phyloP scores from a whole-genome alignment of 306 rosid genomes.

The Inga leiocalycina region DNA sequence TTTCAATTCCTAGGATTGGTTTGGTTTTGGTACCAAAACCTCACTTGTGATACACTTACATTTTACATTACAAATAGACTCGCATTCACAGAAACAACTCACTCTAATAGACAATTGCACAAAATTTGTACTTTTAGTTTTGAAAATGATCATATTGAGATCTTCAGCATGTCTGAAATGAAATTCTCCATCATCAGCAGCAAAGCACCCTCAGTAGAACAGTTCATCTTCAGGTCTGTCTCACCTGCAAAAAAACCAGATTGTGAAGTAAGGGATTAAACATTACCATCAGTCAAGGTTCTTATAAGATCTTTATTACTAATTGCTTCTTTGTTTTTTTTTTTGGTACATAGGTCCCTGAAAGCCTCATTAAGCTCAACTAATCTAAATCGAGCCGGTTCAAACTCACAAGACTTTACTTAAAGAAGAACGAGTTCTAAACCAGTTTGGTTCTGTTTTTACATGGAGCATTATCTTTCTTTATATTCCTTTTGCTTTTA shows the following conservation, averaged over 20 bases:
- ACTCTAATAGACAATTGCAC: not conserved
- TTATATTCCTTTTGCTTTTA: not conserved
- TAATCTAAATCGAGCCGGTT: not conserved
- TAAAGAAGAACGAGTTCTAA: not conserved
- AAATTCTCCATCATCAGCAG: constrained; percentile 63
- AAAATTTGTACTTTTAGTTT: not conserved
- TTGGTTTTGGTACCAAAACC: not conserved
- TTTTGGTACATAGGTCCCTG: too few species aligned
- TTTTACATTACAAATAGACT: not conserved
- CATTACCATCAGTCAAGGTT: not conserved
- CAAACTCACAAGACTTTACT: not conserved
- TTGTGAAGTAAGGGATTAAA: not conserved
- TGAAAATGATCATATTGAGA: constrained; percentile 46
- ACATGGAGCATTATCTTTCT: not conserved
- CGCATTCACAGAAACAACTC: not conserved
- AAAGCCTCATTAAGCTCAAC: not conserved
- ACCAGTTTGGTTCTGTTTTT: not conserved
- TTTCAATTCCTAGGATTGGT: not conserved
- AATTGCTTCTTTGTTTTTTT: not conserved
- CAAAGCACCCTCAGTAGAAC: constrained; percentile 39
- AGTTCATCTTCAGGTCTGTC: constrained; percentile 20
- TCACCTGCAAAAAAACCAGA: constrained; percentile 43
- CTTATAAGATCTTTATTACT: not conserved
- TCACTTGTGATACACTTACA: not conserved
- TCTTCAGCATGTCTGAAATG: constrained; percentile 50